phyloP scores from a whole-genome alignment of 371 early-diverging fungal species.

The Mortierella sp. region DNA sequence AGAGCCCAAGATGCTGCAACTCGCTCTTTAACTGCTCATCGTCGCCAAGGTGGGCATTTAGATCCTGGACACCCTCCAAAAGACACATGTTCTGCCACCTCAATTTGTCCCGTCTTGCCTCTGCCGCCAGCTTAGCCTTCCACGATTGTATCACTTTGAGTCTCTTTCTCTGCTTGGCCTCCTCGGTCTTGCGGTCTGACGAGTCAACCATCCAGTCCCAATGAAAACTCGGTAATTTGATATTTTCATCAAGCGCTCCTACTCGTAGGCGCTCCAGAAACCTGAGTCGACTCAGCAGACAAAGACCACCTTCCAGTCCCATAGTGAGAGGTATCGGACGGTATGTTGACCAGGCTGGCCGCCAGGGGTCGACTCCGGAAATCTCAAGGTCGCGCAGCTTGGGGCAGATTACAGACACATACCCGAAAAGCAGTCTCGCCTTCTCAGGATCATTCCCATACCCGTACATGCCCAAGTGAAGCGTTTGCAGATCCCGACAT shows the following conservation, averaged over 20 bases:
- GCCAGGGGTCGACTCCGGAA: background rate
- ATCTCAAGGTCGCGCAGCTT: background rate
- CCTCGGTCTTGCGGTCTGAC: background rate
- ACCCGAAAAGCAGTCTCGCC: background rate
- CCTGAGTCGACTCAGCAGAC: conserved; percentile 4
- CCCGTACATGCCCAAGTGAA: background rate
- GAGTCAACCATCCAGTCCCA: conserved; percentile 2
- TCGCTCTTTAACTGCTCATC: background rate
- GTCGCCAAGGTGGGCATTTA: background rate
- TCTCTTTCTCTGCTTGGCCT: background rate
- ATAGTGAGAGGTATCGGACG: background rate
- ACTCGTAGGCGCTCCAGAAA: background rate
- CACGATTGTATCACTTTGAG: background rate
- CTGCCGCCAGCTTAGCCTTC: background rate
- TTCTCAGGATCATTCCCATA: background rate
- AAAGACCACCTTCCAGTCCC: background rate
- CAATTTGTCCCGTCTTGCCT: background rate
- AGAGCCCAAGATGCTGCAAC: background rate
- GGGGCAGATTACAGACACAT: background rate
- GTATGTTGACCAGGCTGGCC: background rate
- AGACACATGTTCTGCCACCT: background rate
- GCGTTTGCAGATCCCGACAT: background rate
- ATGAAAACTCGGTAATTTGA: background rate
- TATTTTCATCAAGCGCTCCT: background rate
- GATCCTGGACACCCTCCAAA: background rate